These are phyloP conservation scores for Coemansia sp. DNA, from an alignment of 192 early-diverging fungal genomes.

Conservation along the genomic window DNA sequence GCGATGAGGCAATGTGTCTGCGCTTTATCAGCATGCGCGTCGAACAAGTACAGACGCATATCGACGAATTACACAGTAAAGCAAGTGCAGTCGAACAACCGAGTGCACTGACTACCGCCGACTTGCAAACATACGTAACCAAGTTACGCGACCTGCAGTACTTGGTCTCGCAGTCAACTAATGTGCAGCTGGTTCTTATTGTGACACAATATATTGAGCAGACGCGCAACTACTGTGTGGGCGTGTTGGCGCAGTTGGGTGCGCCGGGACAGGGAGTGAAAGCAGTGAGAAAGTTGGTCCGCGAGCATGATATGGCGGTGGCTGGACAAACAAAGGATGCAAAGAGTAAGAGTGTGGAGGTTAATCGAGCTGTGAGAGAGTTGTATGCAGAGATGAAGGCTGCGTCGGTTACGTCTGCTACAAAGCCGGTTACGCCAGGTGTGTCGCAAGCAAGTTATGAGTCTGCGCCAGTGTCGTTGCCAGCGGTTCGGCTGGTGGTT, in stretches of 20 bases:
- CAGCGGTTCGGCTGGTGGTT: too few relatives aligned
- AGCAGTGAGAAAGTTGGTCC: neutral
- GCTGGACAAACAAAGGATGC: too few relatives aligned
- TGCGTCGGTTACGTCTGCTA: neutral
- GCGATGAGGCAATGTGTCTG: neutral
- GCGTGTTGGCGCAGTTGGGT: neutral
- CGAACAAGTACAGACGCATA: neutral
- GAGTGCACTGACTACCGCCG: neutral
- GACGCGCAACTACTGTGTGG: neutral
- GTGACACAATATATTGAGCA: neutral
- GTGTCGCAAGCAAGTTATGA: too few relatives aligned
- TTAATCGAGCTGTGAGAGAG: too few relatives aligned
- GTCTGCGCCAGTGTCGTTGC: too few relatives aligned
- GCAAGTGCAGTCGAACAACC: too few relatives aligned
- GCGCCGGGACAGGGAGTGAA: neutral
- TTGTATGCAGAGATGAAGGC: too few relatives aligned
- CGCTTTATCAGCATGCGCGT: slow-evolving; percentile 8
- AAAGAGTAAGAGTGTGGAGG: too few relatives aligned
- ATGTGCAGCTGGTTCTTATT: neutral
- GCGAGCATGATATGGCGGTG: neutral
- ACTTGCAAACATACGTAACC: neutral
- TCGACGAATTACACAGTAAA: neutral
- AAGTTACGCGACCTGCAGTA: neutral
- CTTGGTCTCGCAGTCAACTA: neutral
- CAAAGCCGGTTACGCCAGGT: neutral